Conservation (phyloP, 495 filamentous ascomycete species). For the Penicillium pulvis region DNA sequence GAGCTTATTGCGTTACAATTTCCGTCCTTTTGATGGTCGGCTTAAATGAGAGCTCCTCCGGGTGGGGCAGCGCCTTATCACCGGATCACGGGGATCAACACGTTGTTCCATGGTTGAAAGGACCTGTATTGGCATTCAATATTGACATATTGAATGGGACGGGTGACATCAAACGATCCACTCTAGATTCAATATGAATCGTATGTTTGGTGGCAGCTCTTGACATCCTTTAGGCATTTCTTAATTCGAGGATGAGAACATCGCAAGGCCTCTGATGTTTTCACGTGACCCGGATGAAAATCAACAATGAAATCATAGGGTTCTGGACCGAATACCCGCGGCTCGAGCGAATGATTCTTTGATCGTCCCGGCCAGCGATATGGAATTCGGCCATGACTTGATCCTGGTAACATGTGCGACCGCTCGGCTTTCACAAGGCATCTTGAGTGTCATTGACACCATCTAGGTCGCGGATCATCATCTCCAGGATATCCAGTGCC, state of each 20-base stretch:
- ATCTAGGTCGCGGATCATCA: constrained; percentile 17
- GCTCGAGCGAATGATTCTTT: not conserved
- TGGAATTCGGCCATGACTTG: not conserved
- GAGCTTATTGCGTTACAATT: not conserved
- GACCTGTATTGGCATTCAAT: not conserved
- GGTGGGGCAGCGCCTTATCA: not conserved
- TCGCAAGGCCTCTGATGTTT: not conserved
- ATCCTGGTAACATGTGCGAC: not conserved
- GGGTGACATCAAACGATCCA: not conserved
- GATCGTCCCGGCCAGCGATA: constrained; percentile 2
- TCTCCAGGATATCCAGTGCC: constrained; percentile 36
- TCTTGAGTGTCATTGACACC: not conserved
- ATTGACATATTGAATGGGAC: not conserved
- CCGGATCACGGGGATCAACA: not conserved
- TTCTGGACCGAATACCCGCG: constrained; percentile 12
- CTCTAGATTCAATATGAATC: not conserved
- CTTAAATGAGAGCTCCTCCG: not conserved
- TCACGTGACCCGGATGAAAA: not conserved
- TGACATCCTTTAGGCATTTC: not conserved
- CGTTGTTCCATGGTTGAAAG: constrained; percentile 2
- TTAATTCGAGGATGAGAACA: not conserved
- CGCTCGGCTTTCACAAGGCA: not conserved
- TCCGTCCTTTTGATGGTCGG: not conserved
- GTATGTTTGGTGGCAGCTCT: not conserved
- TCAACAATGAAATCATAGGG: not conserved